Evolutionary conservation across 2,329 filamentous ascomycete genomes (phyloP).

Genomic region (Neofusicoccum umdonicola): DNA sequence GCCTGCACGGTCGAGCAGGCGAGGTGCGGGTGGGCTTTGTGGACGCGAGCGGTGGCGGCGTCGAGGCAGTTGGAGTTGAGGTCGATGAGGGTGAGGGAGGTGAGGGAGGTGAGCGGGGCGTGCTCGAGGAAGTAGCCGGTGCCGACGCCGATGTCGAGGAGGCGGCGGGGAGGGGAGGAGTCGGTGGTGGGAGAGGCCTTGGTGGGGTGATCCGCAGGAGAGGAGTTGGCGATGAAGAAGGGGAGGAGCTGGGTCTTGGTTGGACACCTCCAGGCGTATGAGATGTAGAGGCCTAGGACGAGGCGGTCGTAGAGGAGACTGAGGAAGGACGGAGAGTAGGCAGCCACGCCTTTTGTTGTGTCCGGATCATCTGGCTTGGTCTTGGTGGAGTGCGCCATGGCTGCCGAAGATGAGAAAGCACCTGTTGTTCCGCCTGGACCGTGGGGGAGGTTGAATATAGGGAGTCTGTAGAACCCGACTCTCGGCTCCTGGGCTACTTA

Average conservation of each 20-base stretch:
- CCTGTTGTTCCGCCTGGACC: too few relatives aligned
- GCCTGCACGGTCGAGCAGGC: conserved; percentile 18
- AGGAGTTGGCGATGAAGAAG: conserved; percentile 23
- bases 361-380: neutral
- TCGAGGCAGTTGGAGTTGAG: conserved; percentile 31
- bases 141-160: conserved; percentile 32
- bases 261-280: conserved; percentile 28
- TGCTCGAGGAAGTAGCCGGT: conserved; percentile 29
- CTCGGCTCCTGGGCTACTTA: too few relatives aligned
- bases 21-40: conserved; percentile 20
- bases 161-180: conserved; percentile 15
- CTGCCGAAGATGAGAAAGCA: neutral
- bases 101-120: conserved; percentile 15
- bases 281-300: conserved; percentile 24
- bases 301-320: conserved; percentile 21
- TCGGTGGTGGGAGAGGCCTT: neutral
- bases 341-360: neutral
- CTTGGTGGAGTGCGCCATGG: neutral
- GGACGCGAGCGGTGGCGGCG: conserved; percentile 28
- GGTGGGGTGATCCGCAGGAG: neutral
- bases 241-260: conserved; percentile 24
- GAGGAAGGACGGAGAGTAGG: neutral
- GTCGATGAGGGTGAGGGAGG: conserved; percentile 26
- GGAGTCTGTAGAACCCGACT: too few relatives aligned
- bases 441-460: too few relatives aligned